A percentile compares a stretch with the other conserved stretches of the same genome.
Evolutionary conservation across 2,329 filamentous ascomycete species (phyloP).

Genomic region (Moelleriella libera): DNA sequence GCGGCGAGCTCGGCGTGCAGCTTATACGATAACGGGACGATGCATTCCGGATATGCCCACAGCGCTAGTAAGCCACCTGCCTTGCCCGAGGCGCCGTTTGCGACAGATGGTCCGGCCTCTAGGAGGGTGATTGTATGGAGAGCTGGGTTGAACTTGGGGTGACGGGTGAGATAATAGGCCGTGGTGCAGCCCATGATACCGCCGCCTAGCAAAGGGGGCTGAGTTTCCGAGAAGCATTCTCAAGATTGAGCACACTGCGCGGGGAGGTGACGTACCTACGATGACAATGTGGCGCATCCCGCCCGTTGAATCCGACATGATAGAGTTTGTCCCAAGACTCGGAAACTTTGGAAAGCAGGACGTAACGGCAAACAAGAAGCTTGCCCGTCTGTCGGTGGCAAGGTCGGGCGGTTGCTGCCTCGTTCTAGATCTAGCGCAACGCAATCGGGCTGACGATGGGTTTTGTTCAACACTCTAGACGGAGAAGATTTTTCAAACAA

Average conservation of each 20-base stretch:
- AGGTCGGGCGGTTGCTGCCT: too few species aligned
- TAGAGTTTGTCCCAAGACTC: too few species aligned
- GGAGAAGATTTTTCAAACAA: too few species aligned
- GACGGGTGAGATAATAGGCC: conserved; percentile 81
- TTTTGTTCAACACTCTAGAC: too few species aligned
- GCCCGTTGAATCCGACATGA: conserved; percentile 13
- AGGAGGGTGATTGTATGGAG: conserved; percentile 72
- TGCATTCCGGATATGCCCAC: conserved; percentile 77
- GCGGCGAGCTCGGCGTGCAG: conserved; percentile 75
- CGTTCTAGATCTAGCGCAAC: too few species aligned
- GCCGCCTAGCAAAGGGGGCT: conserved; percentile 42
- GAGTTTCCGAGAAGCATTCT: background rate
- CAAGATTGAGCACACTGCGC: background rate
- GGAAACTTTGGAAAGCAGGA: too few species aligned
- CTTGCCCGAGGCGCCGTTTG: conserved; percentile 87
- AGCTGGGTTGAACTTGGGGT: conserved; percentile 62
- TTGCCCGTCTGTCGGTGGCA: too few species aligned
- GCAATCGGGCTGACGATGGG: too few species aligned
- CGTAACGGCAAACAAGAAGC: too few species aligned
- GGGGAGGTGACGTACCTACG: conserved; percentile 22
- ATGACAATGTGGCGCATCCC: conserved; percentile 33
- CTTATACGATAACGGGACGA: conserved; percentile 75
- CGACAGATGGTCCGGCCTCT: conserved; percentile 70
- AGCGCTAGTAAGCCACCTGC: conserved; percentile 80
- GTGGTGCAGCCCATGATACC: conserved; percentile 88